These are phyloP conservation scores for Diutina scorzettiae DNA, from an alignment of 1,139 yeast genomes.

Conservation along the genomic window DNA sequence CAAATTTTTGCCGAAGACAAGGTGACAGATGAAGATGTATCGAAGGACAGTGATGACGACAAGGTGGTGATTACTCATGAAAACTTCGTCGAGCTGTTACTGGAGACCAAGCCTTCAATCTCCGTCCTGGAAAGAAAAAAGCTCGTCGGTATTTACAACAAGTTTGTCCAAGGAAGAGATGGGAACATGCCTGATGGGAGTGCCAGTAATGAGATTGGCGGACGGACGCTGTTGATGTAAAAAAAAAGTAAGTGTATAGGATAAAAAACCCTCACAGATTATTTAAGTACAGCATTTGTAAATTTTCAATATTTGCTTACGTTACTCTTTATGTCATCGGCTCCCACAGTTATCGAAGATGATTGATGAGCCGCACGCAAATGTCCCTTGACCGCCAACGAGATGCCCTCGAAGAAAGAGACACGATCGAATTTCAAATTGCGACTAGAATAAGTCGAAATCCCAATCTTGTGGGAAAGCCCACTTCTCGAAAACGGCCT, in stretches of 20 bases:
- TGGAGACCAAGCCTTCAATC: slow-evolving; percentile 80
- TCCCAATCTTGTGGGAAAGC: neutral
- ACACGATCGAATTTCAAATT: neutral
- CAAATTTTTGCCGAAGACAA: slow-evolving; percentile 16
- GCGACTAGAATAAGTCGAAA: neutral
- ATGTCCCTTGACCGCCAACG: slow-evolving; percentile 3
- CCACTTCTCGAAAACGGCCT: neutral
- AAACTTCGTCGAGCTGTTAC: slow-evolving; percentile 53
- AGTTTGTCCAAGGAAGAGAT: slow-evolving; percentile 69
- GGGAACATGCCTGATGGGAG: slow-evolving; percentile 87
- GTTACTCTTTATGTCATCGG: too few species aligned
- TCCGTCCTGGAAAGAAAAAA: slow-evolving; percentile 60
- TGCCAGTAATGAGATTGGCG: slow-evolving; percentile 77
- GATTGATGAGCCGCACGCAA: too few species aligned
- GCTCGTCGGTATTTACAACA: slow-evolving; percentile 50
- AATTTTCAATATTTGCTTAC: too few species aligned
- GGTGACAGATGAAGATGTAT: slow-evolving; percentile 6
- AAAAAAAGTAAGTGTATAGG: too few species aligned
- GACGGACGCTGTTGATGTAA: slow-evolving; percentile 63
- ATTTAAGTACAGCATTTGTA: too few species aligned
- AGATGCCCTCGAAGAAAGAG: neutral
- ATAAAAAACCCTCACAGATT: too few species aligned
- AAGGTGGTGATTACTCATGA: slow-evolving; percentile 30
- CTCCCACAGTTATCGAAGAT: too few species aligned
- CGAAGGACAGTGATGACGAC: slow-evolving; percentile 9